Evolutionary conservation across 768 basidiomycete species (phyloP), one percentile per base, ranked within the genome.

Genomic region (Boletus speciosus): DNA sequence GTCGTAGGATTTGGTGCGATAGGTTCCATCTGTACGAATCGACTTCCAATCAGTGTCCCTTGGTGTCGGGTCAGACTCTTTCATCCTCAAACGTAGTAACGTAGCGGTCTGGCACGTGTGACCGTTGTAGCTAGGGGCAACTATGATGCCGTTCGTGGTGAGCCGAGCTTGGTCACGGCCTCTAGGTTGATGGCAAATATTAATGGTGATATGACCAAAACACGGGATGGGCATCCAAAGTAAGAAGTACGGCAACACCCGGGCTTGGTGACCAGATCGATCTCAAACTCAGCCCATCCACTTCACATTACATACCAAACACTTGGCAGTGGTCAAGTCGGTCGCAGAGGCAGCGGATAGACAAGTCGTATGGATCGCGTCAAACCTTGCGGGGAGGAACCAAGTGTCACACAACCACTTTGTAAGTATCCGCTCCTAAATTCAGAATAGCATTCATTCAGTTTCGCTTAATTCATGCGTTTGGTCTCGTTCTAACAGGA

Each of bases 111-210:
- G 31, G 85, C 79, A 1, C 76, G 80, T 25, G 82, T 92, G 9
- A 90, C 89, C 1, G 84, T 76, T 16, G 85, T 91, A 1, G 89
- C 88, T 2, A 70, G 89, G 51, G 82, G 87, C 47, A 88, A 89
- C 55, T 86, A 81, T 63, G 76, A 82, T 12, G 69, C 74, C 2
- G 76, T 83, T 12, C 72, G 76, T n/a, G 72, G 83, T 82, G 49
- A 55, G 69, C 56, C 16, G 25, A 23, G 50, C 2, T 42, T 12
- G 25, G 29, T 8, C 25, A 27, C 25, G 25, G 25, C 25, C 25
- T 0, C 25, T 42, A 1, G 7, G 31, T 19, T 35, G 16, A 25
- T 15, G 16, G 19, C 8, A 37, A 39, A 9, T 19, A 19, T 19
- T 19, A 19, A 19, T 29, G n/a, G 14, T 39, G 16, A 0, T 9